Conservation (phyloP, 331 rosid genomes). For the Stylosanthes scabra region DNA sequence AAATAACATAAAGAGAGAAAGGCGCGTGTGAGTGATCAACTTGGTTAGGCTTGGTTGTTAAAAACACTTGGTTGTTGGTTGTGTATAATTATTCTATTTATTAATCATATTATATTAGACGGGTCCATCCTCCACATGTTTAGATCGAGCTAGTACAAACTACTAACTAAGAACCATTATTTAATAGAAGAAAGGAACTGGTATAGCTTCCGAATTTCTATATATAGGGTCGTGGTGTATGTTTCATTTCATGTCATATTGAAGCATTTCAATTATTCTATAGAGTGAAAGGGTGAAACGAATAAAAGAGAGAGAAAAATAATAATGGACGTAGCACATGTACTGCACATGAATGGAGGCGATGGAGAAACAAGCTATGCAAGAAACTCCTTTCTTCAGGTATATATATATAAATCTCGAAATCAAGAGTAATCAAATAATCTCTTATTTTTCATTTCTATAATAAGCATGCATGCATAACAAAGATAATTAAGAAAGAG, state of each 20-base stretch:
- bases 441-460: background rate
- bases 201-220: background rate
- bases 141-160: background rate
- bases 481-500: too few species aligned
- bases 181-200: background rate
- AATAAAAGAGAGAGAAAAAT: background rate
- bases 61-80: too few species aligned
- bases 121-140: too few species aligned
- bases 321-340: constrained; percentile 47
- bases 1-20: too few species aligned
- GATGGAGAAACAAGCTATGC: constrained; percentile 50
- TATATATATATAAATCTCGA: background rate
- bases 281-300: background rate
- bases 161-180: background rate
- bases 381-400: constrained; percentile 51
- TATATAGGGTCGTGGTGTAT: background rate
- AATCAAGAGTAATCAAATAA: background rate
- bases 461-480: too few species aligned
- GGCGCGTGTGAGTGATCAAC: too few species aligned
- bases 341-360: constrained; percentile 62
- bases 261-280: background rate
- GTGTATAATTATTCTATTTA: too few species aligned
- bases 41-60: too few species aligned
- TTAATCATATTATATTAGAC: too few species aligned
- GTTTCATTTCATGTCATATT: background rate